Percentiles rank a stretch among this genome's conserved stretches.
Evolutionary conservation across 176 grass and related monocot genomes (phyloP).

Genomic region (Carex pumila): DNA sequence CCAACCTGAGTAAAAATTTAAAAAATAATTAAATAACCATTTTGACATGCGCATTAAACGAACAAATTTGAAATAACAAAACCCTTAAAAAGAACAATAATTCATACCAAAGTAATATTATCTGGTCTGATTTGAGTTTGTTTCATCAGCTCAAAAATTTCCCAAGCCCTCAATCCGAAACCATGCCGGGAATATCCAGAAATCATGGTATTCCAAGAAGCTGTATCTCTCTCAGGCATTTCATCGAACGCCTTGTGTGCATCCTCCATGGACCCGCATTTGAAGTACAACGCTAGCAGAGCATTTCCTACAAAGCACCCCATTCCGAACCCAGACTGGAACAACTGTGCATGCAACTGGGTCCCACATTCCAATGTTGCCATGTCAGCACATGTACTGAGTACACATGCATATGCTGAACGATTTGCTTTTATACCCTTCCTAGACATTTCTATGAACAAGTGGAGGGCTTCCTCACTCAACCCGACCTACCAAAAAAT

Average conservation of each 20-base stretch:
- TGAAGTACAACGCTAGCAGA: conserved; percentile 84
- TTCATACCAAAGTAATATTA: conserved; percentile 80
- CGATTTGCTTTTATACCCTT: conserved; percentile 57
- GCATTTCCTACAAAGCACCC: conserved; percentile 90
- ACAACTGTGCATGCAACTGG: conserved; percentile 67
- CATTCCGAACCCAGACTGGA: conserved; percentile 66
- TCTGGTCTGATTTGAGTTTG: conserved; percentile 53
- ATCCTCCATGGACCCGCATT: conserved; percentile 71
- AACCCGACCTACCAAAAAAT: conserved; percentile 27
- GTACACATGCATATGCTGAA: conserved; percentile 67
- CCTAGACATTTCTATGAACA: conserved; percentile 65
- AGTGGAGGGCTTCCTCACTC: conserved; percentile 54
- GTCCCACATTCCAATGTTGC: conserved; percentile 77
- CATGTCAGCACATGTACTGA: conserved; percentile 87
- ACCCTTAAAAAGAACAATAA: neutral
- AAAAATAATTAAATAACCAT: neutral
- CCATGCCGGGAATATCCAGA: conserved; percentile 73
- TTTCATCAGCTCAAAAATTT: conserved; percentile 62
- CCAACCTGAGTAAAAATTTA: conserved; percentile 53
- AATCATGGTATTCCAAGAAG: conserved; percentile 97
- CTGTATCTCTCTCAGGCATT: conserved; percentile 70
- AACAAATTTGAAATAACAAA: neutral
- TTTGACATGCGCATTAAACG: neutral
- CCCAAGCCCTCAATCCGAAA: conserved; percentile 59
- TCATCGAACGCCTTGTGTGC: conserved; percentile 67